These are phyloP conservation scores for Monosporascus sp. DNA, from an alignment of 2,329 filamentous ascomycete species.

Conservation along the genomic window DNA sequence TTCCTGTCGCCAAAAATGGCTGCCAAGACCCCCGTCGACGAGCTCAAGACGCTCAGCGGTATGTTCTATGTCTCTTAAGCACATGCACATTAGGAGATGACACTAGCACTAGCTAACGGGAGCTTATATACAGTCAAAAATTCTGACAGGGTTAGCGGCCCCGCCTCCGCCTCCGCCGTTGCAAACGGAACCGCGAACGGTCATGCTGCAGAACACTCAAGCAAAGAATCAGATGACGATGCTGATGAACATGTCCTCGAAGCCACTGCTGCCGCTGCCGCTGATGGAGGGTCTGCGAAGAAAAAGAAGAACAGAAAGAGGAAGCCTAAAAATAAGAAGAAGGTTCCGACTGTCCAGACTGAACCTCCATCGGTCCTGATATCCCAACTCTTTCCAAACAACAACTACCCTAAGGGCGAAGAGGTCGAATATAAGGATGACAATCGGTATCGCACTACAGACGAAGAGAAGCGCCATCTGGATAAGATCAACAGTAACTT, in stretches of 20 bases:
- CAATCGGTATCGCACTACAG: constrained; percentile 73
- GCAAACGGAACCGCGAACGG: constrained; percentile 33
- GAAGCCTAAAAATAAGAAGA: constrained; percentile 68
- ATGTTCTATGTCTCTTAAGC: no score
- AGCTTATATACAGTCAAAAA: no score
- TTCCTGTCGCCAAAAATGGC: no score
- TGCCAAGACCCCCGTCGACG: constrained; percentile 33
- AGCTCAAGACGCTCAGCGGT: constrained; percentile 38
- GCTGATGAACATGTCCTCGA: constrained; percentile 36
- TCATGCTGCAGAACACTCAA: constrained; percentile 37
- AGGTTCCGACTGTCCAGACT: constrained; percentile 64
- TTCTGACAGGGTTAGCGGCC: constrained; percentile 33
- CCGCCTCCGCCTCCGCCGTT: constrained; percentile 27
- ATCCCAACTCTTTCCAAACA: constrained; percentile 67
- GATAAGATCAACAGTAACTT: constrained; percentile 78
- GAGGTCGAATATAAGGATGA: constrained; percentile 74
- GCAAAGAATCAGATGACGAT: constrained; percentile 50
- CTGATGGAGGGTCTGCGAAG: constrained; percentile 31
- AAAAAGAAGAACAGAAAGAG: constrained; percentile 86
- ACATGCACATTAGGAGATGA: constrained; percentile 2
- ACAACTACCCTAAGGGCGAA: constrained; percentile 71
- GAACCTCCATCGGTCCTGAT: constrained; percentile 70
- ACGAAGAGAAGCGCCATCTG: constrained; percentile 78
- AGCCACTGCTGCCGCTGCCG: no score
- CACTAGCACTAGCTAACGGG: no score